Percentiles rank a stretch among this genome's conserved stretches.
phyloP scores from a whole-genome alignment of 1,284 basidiomycete species.

The Pseudozyma tsukubaensis region DNA sequence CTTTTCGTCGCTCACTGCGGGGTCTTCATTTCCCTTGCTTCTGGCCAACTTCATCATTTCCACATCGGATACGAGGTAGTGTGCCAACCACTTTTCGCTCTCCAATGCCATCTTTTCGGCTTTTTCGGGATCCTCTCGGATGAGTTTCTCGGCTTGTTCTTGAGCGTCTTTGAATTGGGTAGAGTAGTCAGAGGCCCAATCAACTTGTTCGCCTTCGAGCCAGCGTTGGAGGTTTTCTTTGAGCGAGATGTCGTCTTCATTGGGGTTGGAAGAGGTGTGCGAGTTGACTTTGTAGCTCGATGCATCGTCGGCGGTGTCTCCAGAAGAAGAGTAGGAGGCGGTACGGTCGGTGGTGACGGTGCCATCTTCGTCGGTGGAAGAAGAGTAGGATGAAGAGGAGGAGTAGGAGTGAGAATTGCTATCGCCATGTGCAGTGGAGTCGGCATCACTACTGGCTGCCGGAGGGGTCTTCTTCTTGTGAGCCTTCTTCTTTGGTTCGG shows the following conservation, averaged over 20 bases:
- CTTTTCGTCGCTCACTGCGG: constrained; percentile 35
- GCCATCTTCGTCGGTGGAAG: constrained; percentile 31
- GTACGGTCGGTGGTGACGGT: constrained; percentile 26
- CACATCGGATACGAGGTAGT: constrained; percentile 52
- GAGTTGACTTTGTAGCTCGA: constrained; percentile 38
- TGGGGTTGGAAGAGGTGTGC: constrained; percentile 1
- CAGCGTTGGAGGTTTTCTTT: constrained; percentile 53
- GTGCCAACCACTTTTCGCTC: constrained; percentile 57
- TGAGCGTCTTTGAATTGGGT: constrained; percentile 51
- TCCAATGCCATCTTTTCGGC: constrained; percentile 55
- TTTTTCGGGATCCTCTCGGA: constrained; percentile 44
- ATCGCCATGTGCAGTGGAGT: constrained; percentile 8
- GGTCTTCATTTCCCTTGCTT: constrained; percentile 34
- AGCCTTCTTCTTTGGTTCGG: not conserved
- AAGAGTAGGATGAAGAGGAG: constrained; percentile 39
- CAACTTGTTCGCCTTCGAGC: constrained; percentile 56
- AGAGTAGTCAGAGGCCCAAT: constrained; percentile 51
- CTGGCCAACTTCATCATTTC: constrained; percentile 49
- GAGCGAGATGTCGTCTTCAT: constrained; percentile 33
- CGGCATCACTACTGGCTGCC: constrained; percentile 11
- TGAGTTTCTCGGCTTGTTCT: constrained; percentile 41
- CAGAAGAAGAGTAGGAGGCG: constrained; percentile 37
- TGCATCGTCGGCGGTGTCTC: constrained; percentile 12
- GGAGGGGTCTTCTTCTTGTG: constrained; percentile 8
- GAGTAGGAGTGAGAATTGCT: constrained; percentile 27